Conservation (phyloP, 257 asterid species). For the Craterostigma plantagineum region DNA sequence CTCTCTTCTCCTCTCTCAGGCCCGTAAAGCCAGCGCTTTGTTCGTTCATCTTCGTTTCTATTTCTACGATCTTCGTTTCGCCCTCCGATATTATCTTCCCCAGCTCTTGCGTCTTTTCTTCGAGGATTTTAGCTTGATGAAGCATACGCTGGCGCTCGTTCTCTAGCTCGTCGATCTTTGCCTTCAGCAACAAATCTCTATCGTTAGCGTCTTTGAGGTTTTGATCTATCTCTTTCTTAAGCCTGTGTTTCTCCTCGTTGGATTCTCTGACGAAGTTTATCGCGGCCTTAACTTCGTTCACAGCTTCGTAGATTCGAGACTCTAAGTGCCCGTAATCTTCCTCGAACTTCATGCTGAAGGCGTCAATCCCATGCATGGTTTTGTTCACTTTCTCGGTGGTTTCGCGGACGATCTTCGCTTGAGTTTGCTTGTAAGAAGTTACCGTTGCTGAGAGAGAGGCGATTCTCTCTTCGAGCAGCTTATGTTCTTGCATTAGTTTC, state of each 20-base stretch:
- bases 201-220: conserved; percentile 28
- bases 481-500: conserved; percentile 42
- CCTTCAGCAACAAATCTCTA: conserved; percentile 14
- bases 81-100: conserved; percentile 22
- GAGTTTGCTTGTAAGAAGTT: conserved; percentile 34
- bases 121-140: conserved; percentile 19
- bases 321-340: conserved; percentile 86
- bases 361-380: conserved; percentile 38
- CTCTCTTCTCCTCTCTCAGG: conserved; percentile 63
- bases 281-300: conserved; percentile 44
- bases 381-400: conserved; percentile 29
- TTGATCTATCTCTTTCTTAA: conserved; percentile 27
- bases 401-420: conserved; percentile 19
- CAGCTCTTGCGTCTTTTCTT: conserved; percentile 28
- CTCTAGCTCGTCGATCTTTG: conserved; percentile 26
- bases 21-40: conserved; percentile 34
- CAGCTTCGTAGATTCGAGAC: conserved; percentile 54
- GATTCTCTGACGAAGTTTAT: conserved; percentile 33
- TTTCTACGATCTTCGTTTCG: conserved; percentile 23
- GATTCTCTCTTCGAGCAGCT: conserved; percentile 27
- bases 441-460: conserved; percentile 20
- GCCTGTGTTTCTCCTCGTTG: conserved; percentile 22
- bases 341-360: conserved; percentile 64
- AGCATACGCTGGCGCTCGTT: conserved; percentile 23
- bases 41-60: conserved; percentile 38